Evolutionary conservation across 768 basidiomycete species (phyloP).

Genomic region (Tricholoma bakamatsutake): DNA sequence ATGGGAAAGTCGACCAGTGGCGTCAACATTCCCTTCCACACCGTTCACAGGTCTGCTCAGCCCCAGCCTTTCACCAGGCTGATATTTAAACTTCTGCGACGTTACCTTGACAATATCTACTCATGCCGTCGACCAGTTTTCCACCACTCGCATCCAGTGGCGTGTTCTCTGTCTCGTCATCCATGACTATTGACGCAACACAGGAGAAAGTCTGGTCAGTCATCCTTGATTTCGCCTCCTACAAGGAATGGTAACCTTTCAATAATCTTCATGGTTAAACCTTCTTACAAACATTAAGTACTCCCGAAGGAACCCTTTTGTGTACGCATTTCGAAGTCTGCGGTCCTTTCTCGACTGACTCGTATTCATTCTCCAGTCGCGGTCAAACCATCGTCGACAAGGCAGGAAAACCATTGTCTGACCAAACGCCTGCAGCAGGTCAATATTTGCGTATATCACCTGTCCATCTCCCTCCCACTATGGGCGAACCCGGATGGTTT

Average conservation of each 20-base stretch:
- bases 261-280: neutral
- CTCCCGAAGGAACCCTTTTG: constrained; percentile 55
- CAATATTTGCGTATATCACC: constrained; percentile 39
- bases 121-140: constrained; percentile 13
- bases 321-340: constrained; percentile 33
- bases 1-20: too few relatives aligned
- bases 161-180: constrained; percentile 43
- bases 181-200: constrained; percentile 55
- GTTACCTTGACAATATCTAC: neutral
- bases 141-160: constrained; percentile 35
- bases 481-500: constrained; percentile 36
- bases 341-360: neutral
- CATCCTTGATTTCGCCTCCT: constrained; percentile 55
- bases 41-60: too few relatives aligned
- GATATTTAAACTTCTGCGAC: too few relatives aligned
- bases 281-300: neutral
- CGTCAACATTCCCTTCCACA: too few relatives aligned
- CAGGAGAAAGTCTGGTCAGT: constrained; percentile 55
- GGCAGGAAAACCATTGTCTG: constrained; percentile 32
- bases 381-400: constrained; percentile 39
- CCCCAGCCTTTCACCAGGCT: too few relatives aligned
- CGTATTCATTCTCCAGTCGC: constrained; percentile 30
- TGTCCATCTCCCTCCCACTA: constrained; percentile 57
- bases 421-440: constrained; percentile 47
- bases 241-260: constrained; percentile 49